phyloP scores from a whole-genome alignment of 2,329 filamentous ascomycete species.

The Colletotrichum sp. region DNA sequence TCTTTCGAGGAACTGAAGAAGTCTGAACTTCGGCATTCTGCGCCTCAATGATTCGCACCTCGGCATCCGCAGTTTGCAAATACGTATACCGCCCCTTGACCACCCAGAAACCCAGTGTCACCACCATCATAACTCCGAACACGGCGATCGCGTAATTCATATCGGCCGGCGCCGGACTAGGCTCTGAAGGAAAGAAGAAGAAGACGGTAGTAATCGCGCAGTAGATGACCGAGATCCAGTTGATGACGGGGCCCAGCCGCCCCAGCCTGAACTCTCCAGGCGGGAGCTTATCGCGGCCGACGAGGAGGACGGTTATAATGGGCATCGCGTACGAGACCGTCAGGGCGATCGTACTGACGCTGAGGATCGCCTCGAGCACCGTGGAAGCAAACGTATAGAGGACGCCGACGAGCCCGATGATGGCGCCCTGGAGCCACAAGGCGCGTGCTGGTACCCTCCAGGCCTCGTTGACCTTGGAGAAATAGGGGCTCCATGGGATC shows the following conservation, averaged over 20 bases:
- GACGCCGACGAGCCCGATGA: constrained; percentile 50
- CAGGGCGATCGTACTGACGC: constrained; percentile 61
- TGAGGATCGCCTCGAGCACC: constrained; percentile 57
- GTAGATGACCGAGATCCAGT: constrained; percentile 56
- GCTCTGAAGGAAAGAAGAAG: constrained; percentile 57
- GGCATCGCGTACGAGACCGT: constrained; percentile 59
- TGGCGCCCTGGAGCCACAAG: constrained; percentile 54
- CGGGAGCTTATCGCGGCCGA: constrained; percentile 58
- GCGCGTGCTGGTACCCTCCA: constrained; percentile 60
- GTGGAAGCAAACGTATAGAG: constrained; percentile 60
- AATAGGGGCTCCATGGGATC: constrained; percentile 47
- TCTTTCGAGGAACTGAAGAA: not conserved
- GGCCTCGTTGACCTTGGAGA: constrained; percentile 45
- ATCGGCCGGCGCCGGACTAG: constrained; percentile 49
- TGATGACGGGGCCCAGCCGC: constrained; percentile 44
- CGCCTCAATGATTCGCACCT: not conserved
- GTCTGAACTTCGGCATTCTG: not conserved
- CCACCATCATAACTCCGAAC: constrained; percentile 59
- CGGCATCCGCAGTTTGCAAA: constrained; percentile 1
- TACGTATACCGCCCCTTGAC: constrained; percentile 47
- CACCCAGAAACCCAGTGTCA: constrained; percentile 56
- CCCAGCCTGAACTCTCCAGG: constrained; percentile 51
- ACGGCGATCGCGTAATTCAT: constrained; percentile 66
- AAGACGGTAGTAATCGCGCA: constrained; percentile 58
- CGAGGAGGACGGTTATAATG: constrained; percentile 50